Base-by-base conservation (phyloP, 2,329 filamentous ascomycete species). In the Coleophoma eucalyptorum region DNA sequence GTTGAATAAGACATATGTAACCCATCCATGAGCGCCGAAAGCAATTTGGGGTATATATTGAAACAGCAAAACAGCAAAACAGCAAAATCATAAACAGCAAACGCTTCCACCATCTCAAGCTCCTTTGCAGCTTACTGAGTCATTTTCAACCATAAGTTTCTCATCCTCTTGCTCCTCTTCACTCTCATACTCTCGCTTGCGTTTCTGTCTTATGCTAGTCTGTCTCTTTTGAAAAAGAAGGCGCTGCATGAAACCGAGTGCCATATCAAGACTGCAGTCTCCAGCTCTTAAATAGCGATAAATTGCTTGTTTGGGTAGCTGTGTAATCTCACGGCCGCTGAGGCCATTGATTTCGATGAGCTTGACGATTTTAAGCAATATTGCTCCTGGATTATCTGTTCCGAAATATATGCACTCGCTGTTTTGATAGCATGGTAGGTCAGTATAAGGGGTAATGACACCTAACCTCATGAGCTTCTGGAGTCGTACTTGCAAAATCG, bases 251-350 rank as follows among this genome's bases (percentile, higher is more conserved):
- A 61, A 62, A 2, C 7, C 11, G 6, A 60, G 51, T 3, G 57
- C 57, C 47, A 53, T 51, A 13, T 58, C 50, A 2, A 63, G 33
- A 42, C 53, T 46, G 37, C 62, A 63, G 4, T 57, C 51, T 16
- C 58, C 55, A 10, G 49, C 50, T 35, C 58, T 51, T 3, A 62
- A 43, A 31, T 60, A 60, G 19, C 53, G 52, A 45, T 61, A 46
- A 20, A 65, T 52, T 2, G 60, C 55, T 37, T 57, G 51, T 19
- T 61, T 58, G 5, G 62, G 61, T 1, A 65, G 48, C 20, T 61
- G 61, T 2, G 54, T 55, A 3, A 65, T 49, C 33, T 55, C 57
- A 12, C 63, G 54, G 8, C 57, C 62, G 52, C 61, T 64, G 20
- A 60, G 55, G 11, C 49, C 46, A 35, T 46, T 11, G 41, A 20